Evolutionary conservation across 1,284 basidiomycete genomes (phyloP), one percentile per base, ranked within the genome.

Genomic region (Sporisorium exsertum): DNA sequence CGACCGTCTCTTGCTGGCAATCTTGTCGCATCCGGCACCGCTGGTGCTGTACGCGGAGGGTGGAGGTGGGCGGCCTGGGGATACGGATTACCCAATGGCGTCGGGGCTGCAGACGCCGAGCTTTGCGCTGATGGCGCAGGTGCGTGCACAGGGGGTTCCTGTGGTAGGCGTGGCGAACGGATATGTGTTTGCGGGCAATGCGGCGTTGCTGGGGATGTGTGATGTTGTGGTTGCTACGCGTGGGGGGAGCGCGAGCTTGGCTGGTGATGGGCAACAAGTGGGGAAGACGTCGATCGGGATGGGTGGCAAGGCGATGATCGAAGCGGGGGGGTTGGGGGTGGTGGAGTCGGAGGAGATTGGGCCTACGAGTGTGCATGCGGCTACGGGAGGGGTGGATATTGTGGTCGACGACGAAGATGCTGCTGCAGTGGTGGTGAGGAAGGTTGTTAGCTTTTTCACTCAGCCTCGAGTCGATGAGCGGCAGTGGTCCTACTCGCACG

Each of bases 221-320:
- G 78, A 79, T 56, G 54, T 79, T 6, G 74, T 77, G 2, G 47
- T 79, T 26, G 78, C 75, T 2, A 77, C 78, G 5, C 35, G 37
- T 0, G 75, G 72, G 0, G 73, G 74, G 2, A 55, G 35, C 22
- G n/a, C 6, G 0, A 33, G 16, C 20, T 15, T 67, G 22, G 60
- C 70, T 13, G 56, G 33, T 12, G 45, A 16, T 6, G 20, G 35
- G 40, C 49, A 16, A 5, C 43, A 49, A n/a, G 27, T 26, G 29
- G 65, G 58, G 5, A 53, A 45, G 26, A 78, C 76, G 9, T 62
- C 58, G 18, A 77, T 77, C 26, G 78, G 78, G 2, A 79, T 79
- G 78, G 78, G 75, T 5, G 78, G 75, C 1, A 73, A 53, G 22
- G 78, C 78, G 16, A 79, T 79, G 78, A 77, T 79, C 46, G 78